A percentile compares a stretch with the other conserved stretches of the same genome.
Conservation (phyloP, 495 filamentous ascomycete genomes). For the Aspergillus nanangensis region DNA sequence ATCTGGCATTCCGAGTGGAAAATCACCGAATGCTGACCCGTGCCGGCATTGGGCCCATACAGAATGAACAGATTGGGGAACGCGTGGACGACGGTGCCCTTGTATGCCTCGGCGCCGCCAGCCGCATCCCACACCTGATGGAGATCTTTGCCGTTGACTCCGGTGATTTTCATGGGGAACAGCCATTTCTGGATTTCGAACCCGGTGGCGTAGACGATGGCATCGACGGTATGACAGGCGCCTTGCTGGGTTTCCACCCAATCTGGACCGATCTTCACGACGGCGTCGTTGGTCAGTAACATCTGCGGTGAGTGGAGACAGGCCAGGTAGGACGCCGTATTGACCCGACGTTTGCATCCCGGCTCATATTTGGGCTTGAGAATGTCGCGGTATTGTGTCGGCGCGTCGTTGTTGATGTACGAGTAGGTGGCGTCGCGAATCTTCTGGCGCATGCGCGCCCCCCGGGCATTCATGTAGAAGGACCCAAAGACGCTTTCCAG, state of each 20-base stretch:
- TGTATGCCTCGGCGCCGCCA: slow-evolving; percentile 53
- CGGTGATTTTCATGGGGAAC: slow-evolving; percentile 35
- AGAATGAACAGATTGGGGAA: slow-evolving; percentile 61
- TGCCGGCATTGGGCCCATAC: slow-evolving; percentile 56
- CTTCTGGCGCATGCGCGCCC: slow-evolving; percentile 6
- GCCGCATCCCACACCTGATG: slow-evolving; percentile 42
- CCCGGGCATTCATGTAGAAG: slow-evolving; percentile 6
- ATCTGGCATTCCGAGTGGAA: slow-evolving; percentile 52
- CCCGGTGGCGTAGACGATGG: slow-evolving; percentile 49
- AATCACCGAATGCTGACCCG: slow-evolving; percentile 52
- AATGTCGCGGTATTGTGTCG: slow-evolving; percentile 33
- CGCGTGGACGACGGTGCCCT: slow-evolving; percentile 49
- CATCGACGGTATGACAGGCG: slow-evolving; percentile 41
- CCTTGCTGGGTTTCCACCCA: slow-evolving; percentile 40
- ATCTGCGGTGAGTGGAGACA: slow-evolving; percentile 43
- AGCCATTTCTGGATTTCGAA: slow-evolving; percentile 36
- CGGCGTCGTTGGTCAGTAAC: slow-evolving; percentile 41
- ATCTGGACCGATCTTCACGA: slow-evolving; percentile 32
- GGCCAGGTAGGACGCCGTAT: slow-evolving; percentile 45
- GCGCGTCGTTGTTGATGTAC: slow-evolving; percentile 34
- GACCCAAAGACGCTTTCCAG: slow-evolving; percentile 4
- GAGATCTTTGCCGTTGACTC: slow-evolving; percentile 39
- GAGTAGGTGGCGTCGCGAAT: not conserved
- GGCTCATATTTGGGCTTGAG: slow-evolving; percentile 51
- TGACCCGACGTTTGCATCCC: slow-evolving; percentile 52